Conservation (phyloP, 139 green algal genomes). For the Coelastrella sp. region DNA sequence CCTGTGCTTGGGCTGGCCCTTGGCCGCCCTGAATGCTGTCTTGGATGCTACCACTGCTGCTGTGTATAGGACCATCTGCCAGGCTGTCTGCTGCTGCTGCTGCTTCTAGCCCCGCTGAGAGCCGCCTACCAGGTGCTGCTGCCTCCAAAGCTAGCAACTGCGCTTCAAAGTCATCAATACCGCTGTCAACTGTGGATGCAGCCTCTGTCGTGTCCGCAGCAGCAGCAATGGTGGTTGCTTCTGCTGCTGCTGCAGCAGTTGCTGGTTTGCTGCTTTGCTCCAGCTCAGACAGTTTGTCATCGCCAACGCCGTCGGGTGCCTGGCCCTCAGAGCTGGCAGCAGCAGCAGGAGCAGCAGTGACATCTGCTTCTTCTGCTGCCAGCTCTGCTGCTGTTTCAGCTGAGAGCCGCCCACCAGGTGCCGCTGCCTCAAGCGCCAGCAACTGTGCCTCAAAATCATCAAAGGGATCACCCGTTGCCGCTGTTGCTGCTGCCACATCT, state of each 20-base stretch:
- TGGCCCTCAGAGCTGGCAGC: not conserved
- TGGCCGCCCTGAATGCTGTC: no score
- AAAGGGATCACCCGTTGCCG: not conserved
- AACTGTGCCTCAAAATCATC: conserved; percentile 16
- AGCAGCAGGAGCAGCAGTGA: not conserved
- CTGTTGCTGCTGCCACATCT: not conserved
- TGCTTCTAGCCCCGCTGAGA: not conserved
- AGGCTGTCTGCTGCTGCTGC: not conserved
- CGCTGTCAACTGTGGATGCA: not conserved
- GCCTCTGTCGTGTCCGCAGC: not conserved
- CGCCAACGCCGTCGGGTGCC: no score
- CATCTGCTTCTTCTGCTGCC: not conserved
- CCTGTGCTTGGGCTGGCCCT: no score
- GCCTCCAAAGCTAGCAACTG: not conserved
- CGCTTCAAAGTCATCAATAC: not conserved
- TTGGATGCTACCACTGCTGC: not conserved
- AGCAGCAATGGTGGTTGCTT: no score
- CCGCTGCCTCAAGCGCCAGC: not conserved
- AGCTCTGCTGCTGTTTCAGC: not conserved
- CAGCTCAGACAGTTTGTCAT: no score
- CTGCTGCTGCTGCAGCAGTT: not conserved
- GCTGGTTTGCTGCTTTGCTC: no score
- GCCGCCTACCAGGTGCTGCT: not conserved
- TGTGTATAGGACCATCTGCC: not conserved
- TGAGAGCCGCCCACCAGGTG: not conserved